Evolutionary conservation across 192 early-diverging fungal genomes (phyloP), one percentile per base, ranked within the genome.

Genomic region (Backusella morwellensis): DNA sequence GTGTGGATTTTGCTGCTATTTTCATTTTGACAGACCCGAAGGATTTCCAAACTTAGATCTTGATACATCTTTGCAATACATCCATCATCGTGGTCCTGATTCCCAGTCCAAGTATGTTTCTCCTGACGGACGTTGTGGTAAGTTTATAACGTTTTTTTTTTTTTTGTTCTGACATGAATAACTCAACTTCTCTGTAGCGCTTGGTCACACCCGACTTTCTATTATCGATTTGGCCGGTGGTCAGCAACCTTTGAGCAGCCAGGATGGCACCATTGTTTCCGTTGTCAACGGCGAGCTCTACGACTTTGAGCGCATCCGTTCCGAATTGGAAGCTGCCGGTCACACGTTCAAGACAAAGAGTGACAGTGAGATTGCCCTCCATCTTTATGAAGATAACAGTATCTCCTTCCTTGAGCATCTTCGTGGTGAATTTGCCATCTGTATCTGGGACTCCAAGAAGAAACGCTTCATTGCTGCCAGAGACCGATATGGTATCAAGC

Each of bases 241-340:
- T 21, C 50, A 66, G 9, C 77, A 78, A 56, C 77, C 77, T 40
- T 47, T 78, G 35, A 66, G 56, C 56, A 73, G 29, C 23, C 32
- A 52, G 17, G 6, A 35, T 29, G 66, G 47, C 21, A 15, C 29
- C 23, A 41, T 73, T 38, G 54, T 56, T 67, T 56, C 50, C 17
- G 77, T 73, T 34, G 77, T 73, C 41, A 68, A 72, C 63, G 77
- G 77, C n/a, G 77, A 78, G 42, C 71, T 78, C 36, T 78, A 78
- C 26, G 72, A 78, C 23, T 67, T 67, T 68, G 71, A 78, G 21
- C 71, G 72, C 5, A 35, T 78, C 11, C 66, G 72, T 19, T 35
- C n/a, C 2, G 77, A 78, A 67, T 72, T 78, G 19, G 32, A 72
- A 38, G 17, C 23, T n/a, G 0, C 26, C 17, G 77, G 77, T 19